A percentile compares a stretch with the other conserved stretches of the same genome.
These are phyloP conservation scores for Serendipita sp. DNA, from an alignment of 768 basidiomycete species.

Conservation along the genomic window DNA sequence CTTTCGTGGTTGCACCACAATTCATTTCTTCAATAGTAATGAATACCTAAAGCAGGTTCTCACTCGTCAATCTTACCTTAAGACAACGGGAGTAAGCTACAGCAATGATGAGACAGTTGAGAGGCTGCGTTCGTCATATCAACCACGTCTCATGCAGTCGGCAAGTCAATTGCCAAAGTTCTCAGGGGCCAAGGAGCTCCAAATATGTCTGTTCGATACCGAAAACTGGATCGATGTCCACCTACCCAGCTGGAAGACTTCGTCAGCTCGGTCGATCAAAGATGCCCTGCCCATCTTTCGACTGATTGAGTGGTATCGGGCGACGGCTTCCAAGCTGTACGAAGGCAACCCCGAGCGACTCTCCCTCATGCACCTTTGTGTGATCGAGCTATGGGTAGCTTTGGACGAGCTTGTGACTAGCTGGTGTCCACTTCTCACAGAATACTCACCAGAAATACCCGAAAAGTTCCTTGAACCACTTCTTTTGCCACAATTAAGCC, in stretches of 20 bases:
- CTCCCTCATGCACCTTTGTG: constrained; percentile 28
- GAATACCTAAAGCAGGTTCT: background rate
- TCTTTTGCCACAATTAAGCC: constrained; percentile 21
- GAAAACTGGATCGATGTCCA: background rate
- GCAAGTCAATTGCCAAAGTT: background rate
- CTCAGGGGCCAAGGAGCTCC: background rate
- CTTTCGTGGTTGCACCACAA: background rate
- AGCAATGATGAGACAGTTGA: background rate
- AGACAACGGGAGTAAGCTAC: background rate
- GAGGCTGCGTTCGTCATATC: background rate
- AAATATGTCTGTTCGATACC: background rate
- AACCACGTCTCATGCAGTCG: background rate
- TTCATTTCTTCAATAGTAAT: background rate
- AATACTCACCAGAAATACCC: constrained; percentile 33
- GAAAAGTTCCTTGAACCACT: constrained; percentile 23
- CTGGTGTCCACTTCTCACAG: constrained; percentile 23
- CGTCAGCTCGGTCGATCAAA: background rate
- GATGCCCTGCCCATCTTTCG: background rate
- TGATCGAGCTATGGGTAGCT: constrained; percentile 33
- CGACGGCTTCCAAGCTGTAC: background rate
- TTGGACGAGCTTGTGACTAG: constrained; percentile 24
- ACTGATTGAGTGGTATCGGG: background rate
- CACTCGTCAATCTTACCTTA: background rate
- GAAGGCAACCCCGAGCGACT: constrained; percentile 10
- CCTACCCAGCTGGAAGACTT: background rate